A percentile compares a stretch with the other conserved stretches of the same genome.
Evolutionary conservation across 2,329 filamentous ascomycete species (phyloP).

Genomic region (Seiridium unicorne): DNA sequence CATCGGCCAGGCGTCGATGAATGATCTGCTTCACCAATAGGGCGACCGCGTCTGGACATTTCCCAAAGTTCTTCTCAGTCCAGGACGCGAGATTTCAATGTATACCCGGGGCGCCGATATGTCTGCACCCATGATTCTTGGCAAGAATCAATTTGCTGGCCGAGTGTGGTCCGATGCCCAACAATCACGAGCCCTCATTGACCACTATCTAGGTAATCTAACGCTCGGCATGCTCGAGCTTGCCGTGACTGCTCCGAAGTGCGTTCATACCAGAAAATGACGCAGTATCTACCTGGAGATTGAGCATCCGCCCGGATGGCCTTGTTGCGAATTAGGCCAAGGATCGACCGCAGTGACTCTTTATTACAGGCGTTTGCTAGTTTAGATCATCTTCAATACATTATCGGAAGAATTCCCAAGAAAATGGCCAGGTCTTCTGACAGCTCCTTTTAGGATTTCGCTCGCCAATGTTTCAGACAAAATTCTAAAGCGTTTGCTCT

Average conservation of each 20-base stretch:
- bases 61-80: slow-evolving; percentile 25
- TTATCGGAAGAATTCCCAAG: neutral
- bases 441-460: neutral
- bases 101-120: slow-evolving; percentile 23
- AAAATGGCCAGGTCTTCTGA: neutral
- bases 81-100: slow-evolving; percentile 16
- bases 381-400: neutral
- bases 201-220: slow-evolving; percentile 32
- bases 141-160: slow-evolving; percentile 31
- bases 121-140: slow-evolving; percentile 16
- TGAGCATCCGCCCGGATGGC: neutral
- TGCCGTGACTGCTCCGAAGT: slow-evolving; percentile 26
- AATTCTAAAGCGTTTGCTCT: slow-evolving; percentile 32
- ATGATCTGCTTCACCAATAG: slow-evolving; percentile 17
- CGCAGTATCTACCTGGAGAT: neutral
- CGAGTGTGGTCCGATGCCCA: slow-evolving; percentile 26
- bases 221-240: slow-evolving; percentile 31
- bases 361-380: neutral
- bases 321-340: neutral
- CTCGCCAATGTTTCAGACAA: slow-evolving; percentile 16
- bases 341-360: neutral
- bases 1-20: neutral
- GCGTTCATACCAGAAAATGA: slow-evolving; percentile 21
- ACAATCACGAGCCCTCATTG: slow-evolving; percentile 28
- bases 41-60: slow-evolving; percentile 29